Percentiles rank a stretch among this genome's conserved stretches.
Evolutionary conservation across 257 asterid genomes (phyloP).

Genomic region (Fraxinus excelsior): DNA sequence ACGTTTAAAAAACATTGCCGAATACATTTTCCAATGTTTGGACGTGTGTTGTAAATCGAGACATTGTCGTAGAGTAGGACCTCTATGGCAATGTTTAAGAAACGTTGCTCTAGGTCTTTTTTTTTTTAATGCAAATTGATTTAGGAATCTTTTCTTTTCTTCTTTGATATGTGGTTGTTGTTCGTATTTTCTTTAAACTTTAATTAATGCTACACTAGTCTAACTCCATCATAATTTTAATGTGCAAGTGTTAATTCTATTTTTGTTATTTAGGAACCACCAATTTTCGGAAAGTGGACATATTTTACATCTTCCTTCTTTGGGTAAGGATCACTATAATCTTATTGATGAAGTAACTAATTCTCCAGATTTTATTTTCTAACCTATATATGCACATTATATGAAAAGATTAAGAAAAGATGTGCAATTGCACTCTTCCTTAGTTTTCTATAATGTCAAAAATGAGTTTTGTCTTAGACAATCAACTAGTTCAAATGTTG

Average conservation of each 20-base stretch:
- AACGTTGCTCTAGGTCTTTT: too few species aligned
- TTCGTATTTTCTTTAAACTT: background rate
- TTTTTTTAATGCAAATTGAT: too few species aligned
- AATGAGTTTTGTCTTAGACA: background rate
- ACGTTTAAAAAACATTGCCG: too few species aligned
- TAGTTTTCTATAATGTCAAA: background rate
- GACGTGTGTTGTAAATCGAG: too few species aligned
- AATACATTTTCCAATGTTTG: too few species aligned
- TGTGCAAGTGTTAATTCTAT: conserved; percentile 6
- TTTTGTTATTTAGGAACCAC: conserved; percentile 71
- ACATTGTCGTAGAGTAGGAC: too few species aligned
- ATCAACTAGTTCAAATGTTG: background rate
- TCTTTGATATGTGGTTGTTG: background rate
- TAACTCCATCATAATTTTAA: background rate
- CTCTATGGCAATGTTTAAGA: too few species aligned
- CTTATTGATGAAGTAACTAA: background rate
- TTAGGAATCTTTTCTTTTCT: background rate
- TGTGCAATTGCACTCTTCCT: background rate
- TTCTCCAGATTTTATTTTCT: background rate
- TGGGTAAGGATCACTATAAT: conserved; percentile 59
- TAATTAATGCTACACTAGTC: conserved; percentile 2
- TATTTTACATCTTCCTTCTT: conserved; percentile 65
- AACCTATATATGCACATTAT: background rate
- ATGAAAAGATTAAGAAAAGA: too few species aligned
- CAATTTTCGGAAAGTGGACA: conserved; percentile 86